Base-by-base conservation (phyloP, 2,329 filamentous ascomycete species). In the Fusarium sulawesiense region DNA sequence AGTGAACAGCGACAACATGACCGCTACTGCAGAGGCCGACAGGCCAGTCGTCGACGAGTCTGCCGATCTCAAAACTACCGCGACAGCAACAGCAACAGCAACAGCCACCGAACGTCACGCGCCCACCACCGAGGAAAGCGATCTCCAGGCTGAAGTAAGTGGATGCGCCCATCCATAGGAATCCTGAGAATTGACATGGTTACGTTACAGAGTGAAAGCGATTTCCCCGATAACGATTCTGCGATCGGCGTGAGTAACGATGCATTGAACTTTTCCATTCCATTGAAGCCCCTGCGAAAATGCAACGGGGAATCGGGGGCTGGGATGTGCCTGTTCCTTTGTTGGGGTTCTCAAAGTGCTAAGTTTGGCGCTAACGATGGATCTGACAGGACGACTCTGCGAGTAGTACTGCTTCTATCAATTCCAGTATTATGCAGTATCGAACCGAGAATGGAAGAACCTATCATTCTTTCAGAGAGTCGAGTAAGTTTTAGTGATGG, bases 381-480 rank as follows among this genome's bases (percentile, higher is more conserved):
- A 16, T 41, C 20, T 37, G 18, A n/a, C 45, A 76, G 73, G 75
- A 75, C 8, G 74, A 76, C 29, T 65, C 56, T n/a, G 68, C 66
- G 13, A 75, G 73, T 37, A 78, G 77, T 45, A 78, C 77, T 0
- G 72, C 70, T 0, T 80, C 78, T 4, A 70, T 80, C n/a, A 68
- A 72, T 18, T 79, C 79, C 2, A 82, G 79, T 58, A 80, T 83
- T 44, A 61, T 76, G 40, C 66, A 76, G 8, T 80, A 79, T 67
- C 78, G 80, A 7, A 72, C 76, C 12, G 80, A 82, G 54, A 79
- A 81, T 61, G 80, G 80, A 3, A 71, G 81, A 18, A 81, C 79
- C 1, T 82, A 81, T 41, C 78, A 82, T 53, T 72, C 79, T 9
- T 80, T 71, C 48, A 73, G 70, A 29, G 74, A 76, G 25, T 72